Conservation (phyloP, 2,329 filamentous ascomycete species). For the Colletotrichum kahawae region DNA sequence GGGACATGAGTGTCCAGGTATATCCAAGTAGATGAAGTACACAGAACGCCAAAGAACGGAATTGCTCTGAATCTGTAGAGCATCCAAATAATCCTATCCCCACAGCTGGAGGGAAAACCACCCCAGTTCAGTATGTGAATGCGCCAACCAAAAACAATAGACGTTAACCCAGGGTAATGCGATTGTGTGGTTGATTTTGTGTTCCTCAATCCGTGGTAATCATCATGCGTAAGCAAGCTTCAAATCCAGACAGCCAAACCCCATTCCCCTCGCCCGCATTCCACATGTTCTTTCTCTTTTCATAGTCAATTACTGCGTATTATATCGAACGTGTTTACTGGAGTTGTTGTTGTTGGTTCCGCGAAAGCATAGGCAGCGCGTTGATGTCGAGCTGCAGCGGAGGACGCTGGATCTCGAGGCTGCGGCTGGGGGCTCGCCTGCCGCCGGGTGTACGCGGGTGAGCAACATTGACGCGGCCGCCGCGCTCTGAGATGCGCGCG, state of each 20-base stretch:
- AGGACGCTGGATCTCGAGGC: constrained; percentile 58
- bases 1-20: constrained; percentile 18
- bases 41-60: not conserved
- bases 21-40: not conserved
- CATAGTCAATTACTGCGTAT: not conserved
- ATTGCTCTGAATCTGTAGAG: not conserved
- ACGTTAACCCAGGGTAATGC: not conserved
- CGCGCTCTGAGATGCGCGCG: constrained; percentile 52
- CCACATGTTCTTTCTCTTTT: not conserved
- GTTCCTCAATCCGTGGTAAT: not conserved
- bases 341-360: not conserved
- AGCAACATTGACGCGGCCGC: constrained; percentile 61
- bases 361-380: not conserved
- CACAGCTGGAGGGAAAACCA: not conserved
- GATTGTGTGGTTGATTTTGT: not conserved
- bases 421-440: constrained; percentile 58
- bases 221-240: not conserved
- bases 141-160: not conserved
- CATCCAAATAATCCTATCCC: not conserved
- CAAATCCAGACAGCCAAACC: not conserved
- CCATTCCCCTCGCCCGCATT: not conserved
- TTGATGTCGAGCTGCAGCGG: constrained; percentile 37
- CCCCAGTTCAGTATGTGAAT: not conserved
- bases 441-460: constrained; percentile 61
- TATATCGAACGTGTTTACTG: not conserved